Base-by-base conservation (phyloP, 139 green algal species). In the Desmodesmus armatus region DNA sequence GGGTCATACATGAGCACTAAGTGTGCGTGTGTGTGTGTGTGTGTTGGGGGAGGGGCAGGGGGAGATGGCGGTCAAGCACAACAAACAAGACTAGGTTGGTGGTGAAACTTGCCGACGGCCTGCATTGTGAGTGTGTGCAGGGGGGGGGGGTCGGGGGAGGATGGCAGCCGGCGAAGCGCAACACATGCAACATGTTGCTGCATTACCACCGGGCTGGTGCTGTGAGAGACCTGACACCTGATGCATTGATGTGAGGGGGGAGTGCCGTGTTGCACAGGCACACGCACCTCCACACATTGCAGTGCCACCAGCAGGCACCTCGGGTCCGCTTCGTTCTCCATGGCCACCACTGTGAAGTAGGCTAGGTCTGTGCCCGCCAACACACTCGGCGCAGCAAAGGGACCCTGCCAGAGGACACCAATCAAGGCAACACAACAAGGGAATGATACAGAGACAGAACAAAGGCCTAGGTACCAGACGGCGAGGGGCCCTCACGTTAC, bases 311-410 rank as follows among this genome's bases (percentile, higher is more conserved):
- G 75, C 40, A 99, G 89, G 87, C 94, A 98, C 47, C 96, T 91
- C 7, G 96, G 96, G 86, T 99, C 96, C 73, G 96, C 96, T 87
- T 99, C 96, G 19, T 94, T 96, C 75, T 99, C 96, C 43, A 97
- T 78, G 13, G 88, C 78, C 3, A 79, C 76, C 3, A 89, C 49
- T 3, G 53, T 85, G 21, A 62, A 66, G 3, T 89, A 73, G 5
- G 88, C 41, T 19, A 96, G 76, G 19, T 86, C 83, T n/a, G 88
- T 81, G 3, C 86, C 90, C 23, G 78, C 63, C 29, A 75, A 3
- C 0, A 65, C 65, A 29, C 29, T 33, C 5, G 83, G 5, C 35
- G 51, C 83, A 25, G 27, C 83, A 58, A 31, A 66, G 0, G 76
- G 76, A 13, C 75, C 66, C 83, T 84, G 75, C 53, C 44, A 63